These are phyloP conservation scores for Plenodomus tracheiphilus DNA, from an alignment of 2,329 filamentous ascomycete species.

Conservation along the genomic window DNA sequence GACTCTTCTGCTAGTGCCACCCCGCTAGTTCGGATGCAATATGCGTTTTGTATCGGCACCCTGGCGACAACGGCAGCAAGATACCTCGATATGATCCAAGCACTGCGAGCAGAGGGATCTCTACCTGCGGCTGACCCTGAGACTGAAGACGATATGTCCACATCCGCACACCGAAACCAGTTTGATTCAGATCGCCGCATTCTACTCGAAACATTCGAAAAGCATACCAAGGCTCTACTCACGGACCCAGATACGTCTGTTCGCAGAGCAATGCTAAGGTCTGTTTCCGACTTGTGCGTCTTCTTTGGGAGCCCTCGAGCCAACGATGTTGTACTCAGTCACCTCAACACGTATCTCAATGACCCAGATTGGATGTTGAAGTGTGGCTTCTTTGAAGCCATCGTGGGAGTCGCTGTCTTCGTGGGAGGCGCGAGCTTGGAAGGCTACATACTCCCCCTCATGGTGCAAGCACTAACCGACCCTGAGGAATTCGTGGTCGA, in stretches of 20 bases:
- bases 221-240: constrained; percentile 84
- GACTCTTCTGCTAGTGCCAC: constrained; percentile 54
- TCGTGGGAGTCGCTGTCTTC: constrained; percentile 89
- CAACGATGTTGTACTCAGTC: constrained; percentile 93
- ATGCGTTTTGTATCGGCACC: constrained; percentile 88
- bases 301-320: constrained; percentile 93
- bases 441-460: constrained; percentile 92
- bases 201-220: constrained; percentile 80
- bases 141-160: constrained; percentile 72
- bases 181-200: constrained; percentile 88
- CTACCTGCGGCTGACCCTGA: constrained; percentile 77
- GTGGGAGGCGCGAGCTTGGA: constrained; percentile 87
- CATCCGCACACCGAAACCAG: constrained; percentile 73
- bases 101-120: constrained; percentile 80
- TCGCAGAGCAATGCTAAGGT: constrained; percentile 85
- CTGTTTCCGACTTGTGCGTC: constrained; percentile 87
- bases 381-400: constrained; percentile 93
- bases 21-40: constrained; percentile 80
- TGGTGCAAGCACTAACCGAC: constrained; percentile 93
- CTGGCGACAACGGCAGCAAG: constrained; percentile 81
- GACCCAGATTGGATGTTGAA: constrained; percentile 96
- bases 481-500: constrained; percentile 94
- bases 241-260: constrained; percentile 86
- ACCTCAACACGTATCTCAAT: constrained; percentile 96
- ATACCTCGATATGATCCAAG: constrained; percentile 90